Percentiles rank a stretch among this genome's conserved stretches.
These are phyloP conservation scores for Hypoxylon sp. DNA, from an alignment of 2,329 filamentous ascomycete species.

Conservation along the genomic window DNA sequence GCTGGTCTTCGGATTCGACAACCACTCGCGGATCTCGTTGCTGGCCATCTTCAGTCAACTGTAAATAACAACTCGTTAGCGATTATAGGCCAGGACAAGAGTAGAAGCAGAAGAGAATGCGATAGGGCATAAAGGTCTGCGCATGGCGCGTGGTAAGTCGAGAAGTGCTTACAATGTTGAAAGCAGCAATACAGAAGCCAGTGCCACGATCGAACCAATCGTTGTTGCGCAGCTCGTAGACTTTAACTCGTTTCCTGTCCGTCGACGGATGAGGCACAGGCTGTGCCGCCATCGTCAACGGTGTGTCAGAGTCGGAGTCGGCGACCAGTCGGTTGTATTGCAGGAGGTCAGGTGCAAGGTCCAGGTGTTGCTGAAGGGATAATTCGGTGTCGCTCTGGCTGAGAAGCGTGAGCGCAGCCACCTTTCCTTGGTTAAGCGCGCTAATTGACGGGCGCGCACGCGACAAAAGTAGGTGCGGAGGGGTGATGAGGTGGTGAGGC, in stretches of 20 bases:
- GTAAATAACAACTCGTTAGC: conserved; percentile 36
- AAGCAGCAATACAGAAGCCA: conserved; percentile 88
- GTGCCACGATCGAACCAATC: conserved; percentile 99
- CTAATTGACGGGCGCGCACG: conserved; percentile 52
- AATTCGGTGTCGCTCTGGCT: conserved; percentile 67
- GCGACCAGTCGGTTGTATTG: conserved; percentile 62
- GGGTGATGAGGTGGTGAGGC: conserved; percentile 19
- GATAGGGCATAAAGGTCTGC: conserved; percentile 16
- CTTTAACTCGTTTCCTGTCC: conserved; percentile 88
- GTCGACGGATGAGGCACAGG: conserved; percentile 75
- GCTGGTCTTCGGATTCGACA: conserved; percentile 94
- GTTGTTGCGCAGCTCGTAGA: conserved; percentile 98
- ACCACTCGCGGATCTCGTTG: conserved; percentile 88
- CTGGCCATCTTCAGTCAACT: conserved; percentile 68
- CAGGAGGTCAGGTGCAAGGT: conserved; percentile 66
- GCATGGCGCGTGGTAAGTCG: conserved; percentile 20
- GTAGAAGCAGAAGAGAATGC: conserved; percentile 23
- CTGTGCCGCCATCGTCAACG: conserved; percentile 78
- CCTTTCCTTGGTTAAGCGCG: conserved; percentile 55
- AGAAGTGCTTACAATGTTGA: conserved; percentile 73
- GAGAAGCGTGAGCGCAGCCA: conserved; percentile 69
- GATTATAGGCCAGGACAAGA: conserved; percentile 4
- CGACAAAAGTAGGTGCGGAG: conserved; percentile 39
- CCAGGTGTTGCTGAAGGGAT: conserved; percentile 71
- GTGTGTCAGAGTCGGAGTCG: conserved; percentile 67